phyloP scores from a whole-genome alignment of 2,329 filamentous ascomycete genomes.

The Penicillium sclerotiorum region DNA sequence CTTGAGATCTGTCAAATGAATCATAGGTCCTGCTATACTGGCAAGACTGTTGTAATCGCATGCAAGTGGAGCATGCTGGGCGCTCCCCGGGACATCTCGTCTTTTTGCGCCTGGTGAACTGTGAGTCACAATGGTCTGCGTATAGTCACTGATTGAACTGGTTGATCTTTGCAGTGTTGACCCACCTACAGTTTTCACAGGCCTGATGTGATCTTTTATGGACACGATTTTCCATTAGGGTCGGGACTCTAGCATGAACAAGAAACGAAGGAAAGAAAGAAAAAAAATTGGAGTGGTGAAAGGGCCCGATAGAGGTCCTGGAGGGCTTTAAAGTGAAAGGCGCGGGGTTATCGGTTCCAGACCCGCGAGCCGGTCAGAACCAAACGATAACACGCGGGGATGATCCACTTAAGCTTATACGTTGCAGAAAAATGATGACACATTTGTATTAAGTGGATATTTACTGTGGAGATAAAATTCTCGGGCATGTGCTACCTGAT shows the following conservation, averaged over 20 bases:
- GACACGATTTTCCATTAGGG: slow-evolving; percentile 20
- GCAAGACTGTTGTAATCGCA: slow-evolving; percentile 51
- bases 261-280: background rate
- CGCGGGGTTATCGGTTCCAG: slow-evolving; percentile 19
- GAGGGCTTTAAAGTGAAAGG: background rate
- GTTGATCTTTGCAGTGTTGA: no score
- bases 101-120: slow-evolving; percentile 49
- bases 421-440: slow-evolving; percentile 6
- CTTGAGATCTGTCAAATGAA: slow-evolving; percentile 35
- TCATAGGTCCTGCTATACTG: slow-evolving; percentile 41
- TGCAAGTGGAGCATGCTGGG: slow-evolving; percentile 54
- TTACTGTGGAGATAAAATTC: background rate
- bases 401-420: slow-evolving; percentile 3
- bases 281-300: background rate
- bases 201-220: slow-evolving; percentile 21
- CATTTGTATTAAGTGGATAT: background rate
- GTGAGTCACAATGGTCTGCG: background rate
- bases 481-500: background rate
- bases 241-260: background rate
- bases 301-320: background rate
- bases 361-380: slow-evolving; percentile 11
- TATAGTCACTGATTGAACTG: slow-evolving; percentile 35
- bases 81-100: slow-evolving; percentile 56
- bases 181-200: slow-evolving; percentile 23
- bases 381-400: slow-evolving; percentile 9